Conservation (phyloP, 306 rosid species). For the Luffa acutangula region DNA sequence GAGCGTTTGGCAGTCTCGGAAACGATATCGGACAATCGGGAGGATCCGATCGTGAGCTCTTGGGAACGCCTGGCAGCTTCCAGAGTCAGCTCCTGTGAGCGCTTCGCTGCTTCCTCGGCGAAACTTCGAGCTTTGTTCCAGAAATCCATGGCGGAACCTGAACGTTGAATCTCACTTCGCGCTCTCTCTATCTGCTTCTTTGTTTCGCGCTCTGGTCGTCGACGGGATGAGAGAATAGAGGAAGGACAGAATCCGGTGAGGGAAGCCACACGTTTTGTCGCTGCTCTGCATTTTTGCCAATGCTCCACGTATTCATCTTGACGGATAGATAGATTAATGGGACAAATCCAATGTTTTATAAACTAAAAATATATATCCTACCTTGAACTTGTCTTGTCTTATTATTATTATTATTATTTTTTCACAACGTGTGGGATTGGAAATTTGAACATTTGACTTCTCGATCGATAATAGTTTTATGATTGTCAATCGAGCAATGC, state of each 20-base stretch:
- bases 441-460: too few relatives aligned
- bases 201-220: not conserved
- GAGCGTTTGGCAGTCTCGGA: constrained; percentile 37
- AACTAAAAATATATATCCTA: too few relatives aligned
- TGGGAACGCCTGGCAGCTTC: constrained; percentile 25
- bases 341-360: too few relatives aligned
- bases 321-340: too few relatives aligned
- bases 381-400: too few relatives aligned
- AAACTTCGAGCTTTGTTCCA: constrained; percentile 67
- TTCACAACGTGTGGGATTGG: too few relatives aligned
- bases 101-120: constrained; percentile 54
- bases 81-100: constrained; percentile 27
- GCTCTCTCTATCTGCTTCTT: not conserved
- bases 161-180: not conserved
- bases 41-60: constrained; percentile 23
- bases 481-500: too few relatives aligned
- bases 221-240: not conserved
- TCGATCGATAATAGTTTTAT: too few relatives aligned
- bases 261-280: not conserved
- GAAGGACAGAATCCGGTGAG: not conserved
- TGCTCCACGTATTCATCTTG: not conserved
- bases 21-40: constrained; percentile 26
- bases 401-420: too few relatives aligned
- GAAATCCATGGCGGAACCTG: constrained; percentile 33
- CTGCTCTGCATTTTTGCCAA: not conserved